Conservation (phyloP, 768 basidiomycete species). For the Hygrocybe punicea region DNA sequence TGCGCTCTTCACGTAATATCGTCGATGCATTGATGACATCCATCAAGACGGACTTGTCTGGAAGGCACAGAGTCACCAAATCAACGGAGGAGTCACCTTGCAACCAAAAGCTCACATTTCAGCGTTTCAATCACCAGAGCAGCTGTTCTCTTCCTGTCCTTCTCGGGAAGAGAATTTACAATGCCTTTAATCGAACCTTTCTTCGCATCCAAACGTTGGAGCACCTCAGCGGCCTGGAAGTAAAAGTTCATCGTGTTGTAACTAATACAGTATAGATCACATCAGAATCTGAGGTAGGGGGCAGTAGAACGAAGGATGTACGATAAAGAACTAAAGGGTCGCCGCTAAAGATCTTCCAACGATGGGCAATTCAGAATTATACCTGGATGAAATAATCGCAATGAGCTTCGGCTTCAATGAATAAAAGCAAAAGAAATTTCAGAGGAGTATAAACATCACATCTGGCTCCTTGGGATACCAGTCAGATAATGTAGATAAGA, state of each 20-base stretch:
- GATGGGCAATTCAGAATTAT: too few relatives aligned
- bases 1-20: slow-evolving; percentile 72
- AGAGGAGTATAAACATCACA: too few relatives aligned
- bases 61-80: slow-evolving; percentile 1
- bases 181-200: slow-evolving; percentile 91
- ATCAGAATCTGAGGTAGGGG: slow-evolving; percentile 15
- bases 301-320: slow-evolving; percentile 2
- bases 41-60: slow-evolving; percentile 75
- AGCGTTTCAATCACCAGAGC: slow-evolving; percentile 92
- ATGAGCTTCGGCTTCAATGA: too few relatives aligned
- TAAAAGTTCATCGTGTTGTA: slow-evolving; percentile 85
- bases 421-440: too few relatives aligned
- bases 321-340: not conserved
- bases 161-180: slow-evolving; percentile 67
- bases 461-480: slow-evolving; percentile 54
- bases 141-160: slow-evolving; percentile 71
- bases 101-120: slow-evolving; percentile 66
- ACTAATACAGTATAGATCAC: slow-evolving; percentile 27
- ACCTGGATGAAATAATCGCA: too few relatives aligned
- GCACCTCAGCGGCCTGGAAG: slow-evolving; percentile 78
- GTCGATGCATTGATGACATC: slow-evolving; percentile 67
- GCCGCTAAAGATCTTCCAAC: too few relatives aligned
- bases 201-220: slow-evolving; percentile 84
- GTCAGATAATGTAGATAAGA: slow-evolving; percentile 95
- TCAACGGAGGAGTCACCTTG: not conserved